Percentiles rank a stretch among this genome's conserved stretches.
Evolutionary conservation across 306 rosid genomes (phyloP).

Genomic region (Inga oerstediana): DNA sequence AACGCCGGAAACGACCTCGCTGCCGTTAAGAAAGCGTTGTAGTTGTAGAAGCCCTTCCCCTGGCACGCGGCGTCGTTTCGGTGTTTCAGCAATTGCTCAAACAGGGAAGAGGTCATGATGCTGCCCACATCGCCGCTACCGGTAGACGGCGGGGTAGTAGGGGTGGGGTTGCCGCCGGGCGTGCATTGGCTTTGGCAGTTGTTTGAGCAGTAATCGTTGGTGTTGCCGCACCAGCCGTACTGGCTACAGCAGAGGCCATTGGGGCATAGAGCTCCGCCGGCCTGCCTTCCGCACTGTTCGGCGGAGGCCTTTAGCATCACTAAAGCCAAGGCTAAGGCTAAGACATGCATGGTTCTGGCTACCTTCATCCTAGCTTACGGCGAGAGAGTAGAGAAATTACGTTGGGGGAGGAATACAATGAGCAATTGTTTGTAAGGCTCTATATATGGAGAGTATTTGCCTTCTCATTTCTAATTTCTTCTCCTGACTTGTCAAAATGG

Average conservation of each 20-base stretch:
- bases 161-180: no score
- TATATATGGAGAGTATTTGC: not conserved
- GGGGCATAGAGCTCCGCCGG: no score
- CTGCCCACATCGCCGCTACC: constrained; percentile 7
- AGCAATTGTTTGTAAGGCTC: not conserved
- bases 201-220: no score
- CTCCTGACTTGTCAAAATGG: no score
- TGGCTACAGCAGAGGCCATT: no score
- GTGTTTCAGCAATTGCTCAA: constrained; percentile 54
- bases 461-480: no score
- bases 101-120: constrained; percentile 20
- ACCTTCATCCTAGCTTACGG: constrained; percentile 6
- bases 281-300: not conserved
- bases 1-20: constrained; percentile 49
- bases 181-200: no score
- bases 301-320: not conserved
- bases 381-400: not conserved
- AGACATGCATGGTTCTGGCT: not conserved
- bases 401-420: not conserved
- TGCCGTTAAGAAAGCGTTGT: constrained; percentile 57
- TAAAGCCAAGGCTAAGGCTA: not conserved
- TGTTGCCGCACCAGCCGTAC: no score
- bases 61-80: constrained; percentile 42
- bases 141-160: no score
- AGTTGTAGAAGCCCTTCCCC: constrained; percentile 49